Evolutionary conservation across 164 flowering plant species (phyloP).

Genomic region (Chimonanthus salicifolius): DNA sequence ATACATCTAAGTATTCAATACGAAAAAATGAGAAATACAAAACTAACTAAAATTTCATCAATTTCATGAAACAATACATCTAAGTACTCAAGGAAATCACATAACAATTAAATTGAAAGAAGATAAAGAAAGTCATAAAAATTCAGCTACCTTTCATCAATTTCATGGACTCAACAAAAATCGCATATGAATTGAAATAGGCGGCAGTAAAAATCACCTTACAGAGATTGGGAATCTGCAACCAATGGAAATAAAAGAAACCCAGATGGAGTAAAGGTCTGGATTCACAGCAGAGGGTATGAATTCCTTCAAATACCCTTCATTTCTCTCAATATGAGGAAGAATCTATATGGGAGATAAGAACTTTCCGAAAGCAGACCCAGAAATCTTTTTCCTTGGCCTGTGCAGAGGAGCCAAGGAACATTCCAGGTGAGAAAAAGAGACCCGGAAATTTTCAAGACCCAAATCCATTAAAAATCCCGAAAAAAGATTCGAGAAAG

Average conservation of each 20-base stretch:
- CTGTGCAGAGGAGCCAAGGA: background rate
- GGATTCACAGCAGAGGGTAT: slow-evolving; percentile 3
- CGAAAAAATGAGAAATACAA: too few relatives aligned
- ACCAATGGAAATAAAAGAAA: slow-evolving; percentile 19
- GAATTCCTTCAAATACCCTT: slow-evolving; percentile 4
- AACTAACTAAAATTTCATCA: slow-evolving; percentile 14
- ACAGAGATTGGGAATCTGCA: slow-evolving; percentile 22
- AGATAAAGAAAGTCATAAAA: too few relatives aligned
- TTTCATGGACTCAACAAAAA: slow-evolving; percentile 12
- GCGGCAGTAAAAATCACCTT: slow-evolving; percentile 31
- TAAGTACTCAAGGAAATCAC: background rate
- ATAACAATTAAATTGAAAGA: too few relatives aligned
- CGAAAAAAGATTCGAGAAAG: slow-evolving; percentile 19
- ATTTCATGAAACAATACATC: slow-evolving; percentile 9
- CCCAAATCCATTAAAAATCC: slow-evolving; percentile 2
- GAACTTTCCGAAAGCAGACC: slow-evolving; percentile 3
- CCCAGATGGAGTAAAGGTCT: slow-evolving; percentile 36
- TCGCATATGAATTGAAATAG: slow-evolving; percentile 9
- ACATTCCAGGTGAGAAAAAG: background rate
- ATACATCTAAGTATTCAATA: too few relatives aligned
- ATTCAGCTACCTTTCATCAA: slow-evolving; percentile 8
- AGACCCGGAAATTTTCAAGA: background rate
- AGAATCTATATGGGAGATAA: slow-evolving; percentile 8
- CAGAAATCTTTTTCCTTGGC: slow-evolving; percentile 5
- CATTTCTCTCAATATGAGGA: slow-evolving; percentile 5